Conservation (phyloP, 2,329 filamentous ascomycete genomes). For the Amauroascus niger region DNA sequence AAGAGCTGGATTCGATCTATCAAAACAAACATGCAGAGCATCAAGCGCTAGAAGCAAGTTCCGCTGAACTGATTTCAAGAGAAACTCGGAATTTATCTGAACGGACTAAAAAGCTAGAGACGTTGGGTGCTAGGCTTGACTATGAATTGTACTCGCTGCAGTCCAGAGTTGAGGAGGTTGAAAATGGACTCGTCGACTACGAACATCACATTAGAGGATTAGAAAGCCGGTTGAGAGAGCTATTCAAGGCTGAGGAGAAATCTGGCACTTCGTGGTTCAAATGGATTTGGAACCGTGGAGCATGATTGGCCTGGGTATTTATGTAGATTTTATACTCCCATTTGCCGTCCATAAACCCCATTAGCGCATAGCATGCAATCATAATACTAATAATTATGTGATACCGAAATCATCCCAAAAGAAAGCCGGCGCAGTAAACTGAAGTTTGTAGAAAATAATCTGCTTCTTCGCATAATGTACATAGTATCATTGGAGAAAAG, state of each 20-base stretch:
- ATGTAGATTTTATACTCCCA: neutral
- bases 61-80: constrained; percentile 58
- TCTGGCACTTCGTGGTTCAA: constrained; percentile 50
- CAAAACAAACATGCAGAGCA: constrained; percentile 61
- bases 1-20: constrained; percentile 58
- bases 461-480: constrained; percentile 8
- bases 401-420: neutral
- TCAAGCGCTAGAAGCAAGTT: constrained; percentile 55
- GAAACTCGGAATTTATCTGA: constrained; percentile 62
- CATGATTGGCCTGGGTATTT: neutral
- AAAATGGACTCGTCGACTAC: constrained; percentile 70
- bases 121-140: constrained; percentile 73
- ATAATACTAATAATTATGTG: neutral
- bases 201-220: constrained; percentile 66
- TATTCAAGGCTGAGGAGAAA: constrained; percentile 52
- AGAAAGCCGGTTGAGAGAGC: constrained; percentile 53
- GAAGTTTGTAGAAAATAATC: neutral
- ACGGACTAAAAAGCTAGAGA: constrained; percentile 66
- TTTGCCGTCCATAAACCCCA: neutral
- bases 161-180: constrained; percentile 74
- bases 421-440: too few relatives aligned
- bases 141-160: constrained; percentile 80
- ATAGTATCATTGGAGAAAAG: neutral
- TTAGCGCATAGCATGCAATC: neutral
- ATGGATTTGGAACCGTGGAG: constrained; percentile 25